Conservation (phyloP, 805 yeast genomes). For the Candida nonsorbophila region DNA sequence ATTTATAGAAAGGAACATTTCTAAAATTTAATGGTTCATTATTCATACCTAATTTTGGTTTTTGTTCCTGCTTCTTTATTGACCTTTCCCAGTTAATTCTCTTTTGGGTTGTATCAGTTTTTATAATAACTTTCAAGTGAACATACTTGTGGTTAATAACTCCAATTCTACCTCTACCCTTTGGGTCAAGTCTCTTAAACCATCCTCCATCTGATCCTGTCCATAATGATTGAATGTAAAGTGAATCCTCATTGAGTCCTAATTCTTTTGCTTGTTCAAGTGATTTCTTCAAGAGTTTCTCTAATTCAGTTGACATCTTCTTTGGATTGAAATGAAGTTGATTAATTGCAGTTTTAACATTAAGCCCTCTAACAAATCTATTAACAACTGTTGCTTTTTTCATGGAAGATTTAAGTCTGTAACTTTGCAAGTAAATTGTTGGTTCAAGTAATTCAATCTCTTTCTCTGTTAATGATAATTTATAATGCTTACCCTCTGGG, state of each 20-base stretch:
- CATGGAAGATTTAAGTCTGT: conserved; percentile 79
- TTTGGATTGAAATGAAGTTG: conserved; percentile 87
- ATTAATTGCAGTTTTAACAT: conserved; percentile 75
- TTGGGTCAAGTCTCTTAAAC: conserved; percentile 66
- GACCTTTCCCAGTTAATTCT: conserved; percentile 58
- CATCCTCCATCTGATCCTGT: conserved; percentile 82
- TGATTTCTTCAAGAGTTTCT: conserved; percentile 68
- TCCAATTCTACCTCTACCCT: conserved; percentile 91
- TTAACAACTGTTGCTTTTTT: conserved; percentile 81
- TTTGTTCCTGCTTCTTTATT: conserved; percentile 41
- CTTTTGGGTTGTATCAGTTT: conserved; percentile 56
- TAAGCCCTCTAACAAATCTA: conserved; percentile 68
- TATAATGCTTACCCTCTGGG: conserved; percentile 44
- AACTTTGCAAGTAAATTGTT: conserved; percentile 73
- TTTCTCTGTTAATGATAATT: conserved; percentile 50
- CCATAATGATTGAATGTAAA: conserved; percentile 82
- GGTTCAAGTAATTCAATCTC: conserved; percentile 85
- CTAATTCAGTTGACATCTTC: conserved; percentile 74
- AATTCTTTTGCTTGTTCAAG: conserved; percentile 60
- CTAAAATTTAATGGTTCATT: conserved; percentile 39
- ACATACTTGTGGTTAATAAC: conserved; percentile 68
- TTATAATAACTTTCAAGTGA: conserved; percentile 75
- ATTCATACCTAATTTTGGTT: conserved; percentile 48
- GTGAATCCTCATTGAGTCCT: conserved; percentile 52
- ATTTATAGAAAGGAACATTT: conserved; percentile 36